Evolutionary conservation across 1,139 yeast species (phyloP).

Genomic region (Insectozyma bohioensis): DNA sequence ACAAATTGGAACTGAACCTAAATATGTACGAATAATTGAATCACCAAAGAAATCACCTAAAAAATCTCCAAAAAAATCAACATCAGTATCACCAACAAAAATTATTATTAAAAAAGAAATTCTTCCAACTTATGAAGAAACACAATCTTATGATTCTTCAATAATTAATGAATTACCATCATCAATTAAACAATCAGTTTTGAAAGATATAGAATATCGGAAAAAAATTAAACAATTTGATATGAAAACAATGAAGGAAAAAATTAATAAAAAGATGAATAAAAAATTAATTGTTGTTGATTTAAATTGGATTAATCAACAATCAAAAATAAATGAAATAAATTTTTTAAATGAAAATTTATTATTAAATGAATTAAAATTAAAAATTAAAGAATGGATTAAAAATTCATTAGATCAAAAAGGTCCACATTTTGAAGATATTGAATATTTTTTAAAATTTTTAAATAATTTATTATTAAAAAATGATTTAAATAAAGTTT

Average conservation of each 20-base stretch:
- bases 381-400: conserved; percentile 50
- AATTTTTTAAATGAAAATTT: conserved; percentile 39
- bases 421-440: conserved; percentile 64
- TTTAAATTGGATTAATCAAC: conserved; percentile 26
- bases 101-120: conserved; percentile 16
- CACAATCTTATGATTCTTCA: conserved; percentile 36
- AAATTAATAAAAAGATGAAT: conserved; percentile 23
- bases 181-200: conserved; percentile 39
- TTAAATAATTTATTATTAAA: conserved; percentile 14
- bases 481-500: conserved; percentile 3
- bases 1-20: conserved; percentile 29
- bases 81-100: conserved; percentile 8
- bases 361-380: conserved; percentile 29
- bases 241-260: conserved; percentile 31
- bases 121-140: conserved; percentile 12
- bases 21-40: conserved; percentile 37
- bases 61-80: conserved; percentile 5
- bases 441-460: conserved; percentile 35
- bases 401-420: conserved; percentile 35
- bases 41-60: conserved; percentile 24
- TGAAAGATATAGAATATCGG: conserved; percentile 37
- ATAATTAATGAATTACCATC: conserved; percentile 50
- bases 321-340: conserved; percentile 19
- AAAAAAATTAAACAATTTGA: conserved; percentile 28
- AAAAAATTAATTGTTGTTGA: conserved; percentile 21